A percentile compares a stretch with the other conserved stretches of the same genome.
Evolutionary conservation across 768 basidiomycete genomes (phyloP).

Genomic region (Phaeotremella skinneri): DNA sequence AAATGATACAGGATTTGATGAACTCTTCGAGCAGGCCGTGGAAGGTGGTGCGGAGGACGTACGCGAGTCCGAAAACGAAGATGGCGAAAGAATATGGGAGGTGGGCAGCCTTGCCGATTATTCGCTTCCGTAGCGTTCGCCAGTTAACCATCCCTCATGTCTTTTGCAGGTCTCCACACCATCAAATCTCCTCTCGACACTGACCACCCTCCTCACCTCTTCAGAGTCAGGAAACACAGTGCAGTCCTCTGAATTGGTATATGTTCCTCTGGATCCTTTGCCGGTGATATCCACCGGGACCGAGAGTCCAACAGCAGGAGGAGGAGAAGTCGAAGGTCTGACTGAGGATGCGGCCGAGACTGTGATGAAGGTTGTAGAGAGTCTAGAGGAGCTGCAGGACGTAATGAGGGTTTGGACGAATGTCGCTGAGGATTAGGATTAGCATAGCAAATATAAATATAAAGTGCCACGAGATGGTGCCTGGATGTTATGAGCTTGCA

Average conservation of each 20-base stretch:
- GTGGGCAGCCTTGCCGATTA: constrained; percentile 15
- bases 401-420: constrained; percentile 50
- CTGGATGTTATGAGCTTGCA: too few relatives aligned
- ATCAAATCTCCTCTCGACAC: constrained; percentile 11
- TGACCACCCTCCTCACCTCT: constrained; percentile 11
- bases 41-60: constrained; percentile 50
- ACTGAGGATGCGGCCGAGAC: constrained; percentile 37
- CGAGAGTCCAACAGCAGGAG: constrained; percentile 2
- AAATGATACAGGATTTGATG: constrained; percentile 31
- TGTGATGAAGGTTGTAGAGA: constrained; percentile 32
- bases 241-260: constrained; percentile 38
- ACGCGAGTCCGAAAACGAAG: constrained; percentile 27
- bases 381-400: constrained; percentile 43
- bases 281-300: constrained; percentile 4
- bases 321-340: constrained; percentile 30
- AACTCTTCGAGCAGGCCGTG: constrained; percentile 44
- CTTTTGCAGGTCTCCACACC: constrained; percentile 20
- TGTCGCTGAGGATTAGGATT: constrained; percentile 27
- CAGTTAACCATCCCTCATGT: background rate
- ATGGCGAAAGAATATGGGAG: constrained; percentile 30
- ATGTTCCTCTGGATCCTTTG: constrained; percentile 34
- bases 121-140: background rate
- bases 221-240: constrained; percentile 19
- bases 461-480: too few relatives aligned
- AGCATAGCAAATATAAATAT: background rate